Evolutionary conservation across 208 protist species (phyloP), one percentile per base, ranked within the genome.

Genomic region (Acanthamoeba culbertsoni): DNA sequence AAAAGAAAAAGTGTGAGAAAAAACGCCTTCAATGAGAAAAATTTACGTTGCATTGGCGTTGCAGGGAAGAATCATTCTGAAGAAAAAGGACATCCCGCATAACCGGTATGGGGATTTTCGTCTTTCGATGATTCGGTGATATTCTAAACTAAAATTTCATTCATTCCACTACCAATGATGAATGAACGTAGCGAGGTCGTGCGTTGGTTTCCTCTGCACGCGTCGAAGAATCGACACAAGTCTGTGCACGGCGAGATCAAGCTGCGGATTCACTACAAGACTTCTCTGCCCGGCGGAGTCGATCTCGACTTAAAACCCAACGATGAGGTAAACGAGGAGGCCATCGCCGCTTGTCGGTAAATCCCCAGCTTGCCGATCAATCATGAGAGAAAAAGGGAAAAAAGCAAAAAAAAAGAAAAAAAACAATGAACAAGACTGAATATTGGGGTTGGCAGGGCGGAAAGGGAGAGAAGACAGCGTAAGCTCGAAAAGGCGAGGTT

Each of bases 241-340:
- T 3, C 14, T 10, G 42, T 79, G 7, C 68, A 79, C 68, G 68
- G 68, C 8, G 68, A 79, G 68, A 28, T 79, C 68, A 12, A 51
- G 37, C 68, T 79, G 33, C 68, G 68, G 26, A 79, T 79, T 20
- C 68, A 79, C 68, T 79, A 79, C 68, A 79, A 79, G 68, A 79
- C 68, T 8, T 4, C 16, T 7, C 33, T 48, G 14, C 68, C 68
- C 8, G 68, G 68, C 42, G 68, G 68, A 7, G 23, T 79, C 23
- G 37, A 79, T 14, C 68, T 79, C 23, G 42, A 18, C 37, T 6
- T 48, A 12, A 79, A 79, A 40, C 31, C 68, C 68, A 79, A 79
- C 37, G 68, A 79, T 10, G 68, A 79, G 20, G 4, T 79, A 33
- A 79, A 79, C 42, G 68, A 79, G 8, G 68, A 79, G 1, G 68